Conservation (phyloP, 108 stramenopile genomes). For the Skeletonema menzelii region DNA sequence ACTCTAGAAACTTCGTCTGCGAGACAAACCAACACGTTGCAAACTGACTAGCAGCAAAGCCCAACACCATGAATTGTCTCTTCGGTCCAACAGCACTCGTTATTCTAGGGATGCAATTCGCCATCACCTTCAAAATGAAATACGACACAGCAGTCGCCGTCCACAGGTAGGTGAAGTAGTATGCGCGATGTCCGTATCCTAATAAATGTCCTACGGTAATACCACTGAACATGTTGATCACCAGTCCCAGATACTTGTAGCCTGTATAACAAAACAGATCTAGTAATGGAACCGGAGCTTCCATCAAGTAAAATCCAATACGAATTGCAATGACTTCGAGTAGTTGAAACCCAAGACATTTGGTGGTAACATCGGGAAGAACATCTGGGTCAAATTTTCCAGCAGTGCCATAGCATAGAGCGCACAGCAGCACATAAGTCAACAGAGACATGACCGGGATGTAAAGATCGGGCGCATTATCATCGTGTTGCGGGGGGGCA, state of each 20-base stretch:
- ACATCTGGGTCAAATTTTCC: conserved; percentile 92
- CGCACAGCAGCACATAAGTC: conserved; percentile 94
- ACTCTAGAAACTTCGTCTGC: conserved; percentile 82
- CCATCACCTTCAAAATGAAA: conserved; percentile 92
- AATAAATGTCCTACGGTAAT: conserved; percentile 58
- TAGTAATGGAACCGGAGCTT: conserved; percentile 63
- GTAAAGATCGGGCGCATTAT: conserved; percentile 97
- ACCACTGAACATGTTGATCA: conserved; percentile 79
- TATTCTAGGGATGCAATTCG: conserved; percentile 69
- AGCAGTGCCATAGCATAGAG: conserved; percentile 87
- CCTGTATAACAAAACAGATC: conserved; percentile 85
- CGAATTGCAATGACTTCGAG: conserved; percentile 90
- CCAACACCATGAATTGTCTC: conserved; percentile 86
- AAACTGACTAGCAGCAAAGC: conserved; percentile 81
- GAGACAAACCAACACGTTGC: conserved; percentile 91
- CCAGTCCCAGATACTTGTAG: conserved; percentile 89
- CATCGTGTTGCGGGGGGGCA: conserved; percentile 85
- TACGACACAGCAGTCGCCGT: conserved; percentile 79
- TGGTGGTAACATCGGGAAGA: conserved; percentile 85
- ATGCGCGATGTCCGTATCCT: conserved; percentile 70
- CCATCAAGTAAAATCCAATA: conserved; percentile 89
- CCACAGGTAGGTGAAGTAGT: conserved; percentile 81
- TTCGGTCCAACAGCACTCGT: conserved; percentile 77
- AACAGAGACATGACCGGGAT: conserved; percentile 94
- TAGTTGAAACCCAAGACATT: conserved; percentile 87